Percentiles rank a stretch among this genome's conserved stretches.
phyloP scores from a whole-genome alignment of 768 basidiomycete species.

The Kwoniella sp. region DNA sequence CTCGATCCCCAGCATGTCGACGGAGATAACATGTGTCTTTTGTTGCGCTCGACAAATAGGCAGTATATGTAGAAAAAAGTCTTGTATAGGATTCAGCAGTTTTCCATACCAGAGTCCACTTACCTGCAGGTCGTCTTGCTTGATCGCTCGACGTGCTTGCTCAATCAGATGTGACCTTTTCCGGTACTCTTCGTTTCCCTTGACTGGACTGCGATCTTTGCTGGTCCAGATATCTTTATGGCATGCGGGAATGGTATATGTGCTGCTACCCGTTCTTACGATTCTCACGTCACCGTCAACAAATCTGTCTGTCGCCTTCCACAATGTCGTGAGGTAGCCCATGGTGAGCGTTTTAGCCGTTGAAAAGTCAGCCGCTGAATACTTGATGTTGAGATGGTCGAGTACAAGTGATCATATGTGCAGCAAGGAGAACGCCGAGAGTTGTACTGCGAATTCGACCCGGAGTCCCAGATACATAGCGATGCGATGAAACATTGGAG shows the following conservation, averaged over 20 bases:
- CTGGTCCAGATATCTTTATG: conserved; percentile 2
- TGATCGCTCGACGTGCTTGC: not conserved
- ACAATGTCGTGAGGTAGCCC: not conserved
- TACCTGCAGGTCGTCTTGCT: conserved; percentile 15
- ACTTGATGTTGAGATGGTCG: not conserved
- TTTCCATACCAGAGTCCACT: not conserved
- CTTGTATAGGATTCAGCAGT: not conserved
- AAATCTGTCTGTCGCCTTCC: not conserved
- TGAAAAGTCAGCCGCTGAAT: not conserved
- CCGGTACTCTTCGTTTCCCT: conserved; percentile 1
- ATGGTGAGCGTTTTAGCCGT: not conserved
- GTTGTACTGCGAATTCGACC: too few species aligned
- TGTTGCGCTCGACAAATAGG: conserved; percentile 8
- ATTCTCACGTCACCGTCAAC: conserved; percentile 10
- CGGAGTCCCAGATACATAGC: too few species aligned
- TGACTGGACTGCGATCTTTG: not conserved
- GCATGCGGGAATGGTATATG: conserved; percentile 10
- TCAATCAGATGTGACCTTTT: conserved; percentile 11
- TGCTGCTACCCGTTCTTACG: not conserved
- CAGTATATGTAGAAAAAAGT: conserved; percentile 14
- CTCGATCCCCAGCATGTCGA: not conserved
- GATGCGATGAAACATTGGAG: too few species aligned
- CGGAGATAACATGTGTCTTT: not conserved
- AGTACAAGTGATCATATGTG: not conserved
- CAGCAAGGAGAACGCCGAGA: too few species aligned